A percentile compares a stretch with the other conserved stretches of the same genome.
phyloP scores from a whole-genome alignment of 2,329 filamentous ascomycete genomes.

The Juglanconis oblonga region DNA sequence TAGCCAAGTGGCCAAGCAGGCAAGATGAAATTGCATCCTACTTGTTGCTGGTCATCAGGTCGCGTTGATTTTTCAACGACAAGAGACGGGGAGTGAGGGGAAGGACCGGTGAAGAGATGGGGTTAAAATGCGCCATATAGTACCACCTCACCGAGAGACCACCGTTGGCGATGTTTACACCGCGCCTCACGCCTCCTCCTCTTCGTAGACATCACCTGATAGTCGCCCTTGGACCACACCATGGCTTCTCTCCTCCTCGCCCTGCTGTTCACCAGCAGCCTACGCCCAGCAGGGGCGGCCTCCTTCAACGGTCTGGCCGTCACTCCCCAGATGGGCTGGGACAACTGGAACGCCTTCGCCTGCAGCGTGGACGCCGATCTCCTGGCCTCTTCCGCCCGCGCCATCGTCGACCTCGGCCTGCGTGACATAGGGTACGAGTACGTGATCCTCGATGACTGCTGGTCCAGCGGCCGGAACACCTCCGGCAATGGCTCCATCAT shows the following conservation, averaged over 20 bases:
- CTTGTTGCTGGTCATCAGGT: neutral
- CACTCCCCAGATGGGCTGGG: constrained; percentile 20
- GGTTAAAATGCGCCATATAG: neutral
- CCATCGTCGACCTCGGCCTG: constrained; percentile 25
- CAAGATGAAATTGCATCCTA: neutral
- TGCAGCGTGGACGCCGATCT: constrained; percentile 21
- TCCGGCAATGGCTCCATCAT: constrained; percentile 26
- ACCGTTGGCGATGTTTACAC: too few species aligned
- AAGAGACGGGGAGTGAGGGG: too few species aligned
- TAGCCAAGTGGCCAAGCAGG: too few species aligned
- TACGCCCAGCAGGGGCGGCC: neutral
- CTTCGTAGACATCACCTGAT: neutral
- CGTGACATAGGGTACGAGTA: constrained; percentile 28
- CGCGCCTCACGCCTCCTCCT: neutral
- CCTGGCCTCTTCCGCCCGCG: constrained; percentile 20
- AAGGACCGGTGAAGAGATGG: too few species aligned
- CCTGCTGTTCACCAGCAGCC: constrained; percentile 10
- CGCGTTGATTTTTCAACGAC: neutral
- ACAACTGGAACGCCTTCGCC: constrained; percentile 24
- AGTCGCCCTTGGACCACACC: neutral
- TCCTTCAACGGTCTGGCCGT: constrained; percentile 17
- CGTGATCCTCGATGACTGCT: constrained; percentile 34
- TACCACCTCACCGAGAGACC: too few species aligned
- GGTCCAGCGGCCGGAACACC: constrained; percentile 28
- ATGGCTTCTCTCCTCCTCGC: constrained; percentile 4